Percentiles rank a stretch among this genome's conserved stretches.
These are phyloP conservation scores for Centella asiatica DNA, from an alignment of 129 eudicot genomes.

Conservation along the genomic window DNA sequence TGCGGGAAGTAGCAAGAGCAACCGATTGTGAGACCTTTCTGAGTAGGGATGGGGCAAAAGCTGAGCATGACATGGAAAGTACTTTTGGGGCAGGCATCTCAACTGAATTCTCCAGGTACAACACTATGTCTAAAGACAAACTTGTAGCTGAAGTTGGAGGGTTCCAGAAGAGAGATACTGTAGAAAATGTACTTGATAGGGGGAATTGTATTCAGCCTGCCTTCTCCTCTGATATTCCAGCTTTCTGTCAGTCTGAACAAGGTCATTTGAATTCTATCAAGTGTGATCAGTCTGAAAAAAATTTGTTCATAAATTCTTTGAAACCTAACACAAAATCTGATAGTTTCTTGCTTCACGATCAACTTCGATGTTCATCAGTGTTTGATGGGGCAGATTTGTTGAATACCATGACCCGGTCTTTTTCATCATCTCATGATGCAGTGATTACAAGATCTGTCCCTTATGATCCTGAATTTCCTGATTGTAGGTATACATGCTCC, in stretches of 20 bases:
- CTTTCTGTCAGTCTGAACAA: constrained; percentile 12
- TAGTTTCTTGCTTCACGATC: background rate
- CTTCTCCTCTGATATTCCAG: constrained; percentile 6
- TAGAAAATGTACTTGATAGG: constrained; percentile 9
- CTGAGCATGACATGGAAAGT: constrained; percentile 16
- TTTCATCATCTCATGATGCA: constrained; percentile 21
- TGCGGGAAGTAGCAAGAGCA: background rate
- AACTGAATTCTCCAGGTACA: constrained; percentile 12
- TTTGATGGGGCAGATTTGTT: background rate
- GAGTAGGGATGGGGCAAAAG: background rate
- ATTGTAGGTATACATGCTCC: constrained; percentile 11
- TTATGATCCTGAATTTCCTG: constrained; percentile 30
- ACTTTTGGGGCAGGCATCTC: constrained; percentile 8
- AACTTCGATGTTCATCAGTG: constrained; percentile 1
- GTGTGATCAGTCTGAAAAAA: constrained; percentile 16
- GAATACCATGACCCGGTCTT: background rate
- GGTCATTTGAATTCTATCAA: constrained; percentile 5
- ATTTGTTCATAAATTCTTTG: constrained; percentile 1
- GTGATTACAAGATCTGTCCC: constrained; percentile 19
- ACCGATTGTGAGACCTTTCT: background rate
- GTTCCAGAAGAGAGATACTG: constrained; percentile 12
- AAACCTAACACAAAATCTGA: constrained; percentile 11
- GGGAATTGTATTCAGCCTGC: constrained; percentile 7
- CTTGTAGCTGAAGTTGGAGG: constrained; percentile 14
- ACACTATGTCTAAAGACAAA: background rate